phyloP scores from a whole-genome alignment of 2,329 filamentous ascomycete species.

The Orbilia javanica region DNA sequence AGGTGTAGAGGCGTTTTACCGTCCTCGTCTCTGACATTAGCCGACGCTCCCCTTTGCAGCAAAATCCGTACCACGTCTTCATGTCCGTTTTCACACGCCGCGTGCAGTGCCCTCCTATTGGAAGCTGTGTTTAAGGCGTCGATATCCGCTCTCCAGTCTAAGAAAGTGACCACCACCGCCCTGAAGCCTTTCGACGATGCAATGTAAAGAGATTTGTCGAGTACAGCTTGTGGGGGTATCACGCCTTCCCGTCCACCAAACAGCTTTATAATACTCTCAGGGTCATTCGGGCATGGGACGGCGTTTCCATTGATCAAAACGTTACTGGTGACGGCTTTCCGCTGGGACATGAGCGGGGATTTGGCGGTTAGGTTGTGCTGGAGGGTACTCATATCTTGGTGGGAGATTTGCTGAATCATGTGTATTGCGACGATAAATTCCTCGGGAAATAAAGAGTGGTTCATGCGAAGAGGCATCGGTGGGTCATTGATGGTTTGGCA shows the following conservation, averaged over 20 bases:
- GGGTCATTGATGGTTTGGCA: slow-evolving; percentile 53
- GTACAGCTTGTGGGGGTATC: slow-evolving; percentile 32
- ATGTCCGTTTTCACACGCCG: slow-evolving; percentile 63
- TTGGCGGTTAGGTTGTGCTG: slow-evolving; percentile 51
- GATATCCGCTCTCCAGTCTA: slow-evolving; percentile 55
- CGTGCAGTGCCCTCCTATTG: slow-evolving; percentile 62
- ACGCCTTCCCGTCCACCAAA: slow-evolving; percentile 44
- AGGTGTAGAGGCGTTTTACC: slow-evolving; percentile 63
- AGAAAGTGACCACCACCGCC: slow-evolving; percentile 39
- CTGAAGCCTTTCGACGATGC: slow-evolving; percentile 56
- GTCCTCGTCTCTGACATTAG: slow-evolving; percentile 62
- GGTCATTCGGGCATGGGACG: slow-evolving; percentile 45
- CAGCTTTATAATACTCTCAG: slow-evolving; percentile 38
- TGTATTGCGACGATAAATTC: slow-evolving; percentile 51
- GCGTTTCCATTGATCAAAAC: slow-evolving; percentile 46
- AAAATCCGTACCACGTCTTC: slow-evolving; percentile 62
- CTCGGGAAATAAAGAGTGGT: slow-evolving; percentile 48
- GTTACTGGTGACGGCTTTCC: slow-evolving; percentile 47
- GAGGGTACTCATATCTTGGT: slow-evolving; percentile 42
- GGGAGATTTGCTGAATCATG: slow-evolving; percentile 32
- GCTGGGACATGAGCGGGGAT: slow-evolving; percentile 45
- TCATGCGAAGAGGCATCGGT: slow-evolving; percentile 47
- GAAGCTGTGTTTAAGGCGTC: slow-evolving; percentile 41
- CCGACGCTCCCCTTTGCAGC: slow-evolving; percentile 61
- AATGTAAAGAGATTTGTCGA: slow-evolving; percentile 58